Evolutionary conservation across 495 filamentous ascomycete species (phyloP).

Genomic region (Niebla homalea): DNA sequence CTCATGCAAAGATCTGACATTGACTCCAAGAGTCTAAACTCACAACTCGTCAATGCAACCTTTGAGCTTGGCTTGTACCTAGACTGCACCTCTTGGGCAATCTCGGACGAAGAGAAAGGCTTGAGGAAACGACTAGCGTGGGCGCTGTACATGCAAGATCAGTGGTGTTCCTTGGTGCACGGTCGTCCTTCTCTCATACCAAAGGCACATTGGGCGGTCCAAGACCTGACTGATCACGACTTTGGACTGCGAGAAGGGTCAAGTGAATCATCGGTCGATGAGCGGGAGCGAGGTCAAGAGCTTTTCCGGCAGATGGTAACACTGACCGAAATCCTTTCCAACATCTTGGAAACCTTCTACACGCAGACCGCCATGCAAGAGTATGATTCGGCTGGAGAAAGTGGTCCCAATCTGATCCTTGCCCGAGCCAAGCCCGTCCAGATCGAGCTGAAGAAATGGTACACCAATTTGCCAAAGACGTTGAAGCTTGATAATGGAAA

Average conservation of each 20-base stretch:
- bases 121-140: slow-evolving; percentile 45
- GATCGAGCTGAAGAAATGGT: slow-evolving; percentile 46
- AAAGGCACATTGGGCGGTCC: slow-evolving; percentile 43
- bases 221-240: slow-evolving; percentile 38
- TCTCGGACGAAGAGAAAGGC: slow-evolving; percentile 41
- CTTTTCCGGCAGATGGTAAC: slow-evolving; percentile 47
- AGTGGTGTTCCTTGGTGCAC: slow-evolving; percentile 44
- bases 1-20: slow-evolving; percentile 79
- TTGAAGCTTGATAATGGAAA: slow-evolving; percentile 37
- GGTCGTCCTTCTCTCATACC: slow-evolving; percentile 44
- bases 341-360: slow-evolving; percentile 48
- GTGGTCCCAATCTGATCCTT: slow-evolving; percentile 40
- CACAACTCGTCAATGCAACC: slow-evolving; percentile 49
- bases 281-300: slow-evolving; percentile 34
- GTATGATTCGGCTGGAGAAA: slow-evolving; percentile 33
- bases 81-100: slow-evolving; percentile 41
- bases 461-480: slow-evolving; percentile 35
- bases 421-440: slow-evolving; percentile 50
- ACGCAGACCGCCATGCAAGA: slow-evolving; percentile 43
- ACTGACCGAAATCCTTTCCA: slow-evolving; percentile 46
- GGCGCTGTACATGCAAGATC: slow-evolving; percentile 48
- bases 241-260: slow-evolving; percentile 26
- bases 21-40: slow-evolving; percentile 74
- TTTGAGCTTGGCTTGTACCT: slow-evolving; percentile 45
- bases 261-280: slow-evolving; percentile 21